Conservation (phyloP, 2,329 filamentous ascomycete species). For the Ophiocordyceps unilateralis region DNA sequence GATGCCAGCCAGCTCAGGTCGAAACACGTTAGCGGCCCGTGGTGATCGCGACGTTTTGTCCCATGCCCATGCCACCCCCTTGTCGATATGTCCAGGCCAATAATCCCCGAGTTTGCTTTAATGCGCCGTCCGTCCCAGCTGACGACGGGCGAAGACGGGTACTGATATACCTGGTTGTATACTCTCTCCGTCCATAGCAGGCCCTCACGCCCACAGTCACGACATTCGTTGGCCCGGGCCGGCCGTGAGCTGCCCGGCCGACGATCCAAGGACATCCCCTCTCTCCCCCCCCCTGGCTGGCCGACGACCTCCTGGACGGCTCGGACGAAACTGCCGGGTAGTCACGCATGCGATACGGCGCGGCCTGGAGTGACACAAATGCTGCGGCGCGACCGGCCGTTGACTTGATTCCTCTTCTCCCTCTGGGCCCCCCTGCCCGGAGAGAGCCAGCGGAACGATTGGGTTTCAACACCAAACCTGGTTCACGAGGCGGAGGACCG, state of each 20-base stretch:
- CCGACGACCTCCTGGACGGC: not conserved
- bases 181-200: conserved; percentile 4
- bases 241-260: not conserved
- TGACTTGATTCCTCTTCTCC: conserved; percentile 4
- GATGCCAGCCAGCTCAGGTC: conserved; percentile 19
- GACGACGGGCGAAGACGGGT: conserved; percentile 16
- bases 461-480: conserved; percentile 5
- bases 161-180: not conserved
- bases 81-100: conserved; percentile 21
- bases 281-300: not conserved
- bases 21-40: conserved; percentile 23
- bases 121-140: conserved; percentile 27
- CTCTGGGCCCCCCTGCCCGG: conserved; percentile 2
- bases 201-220: not conserved
- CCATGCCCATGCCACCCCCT: conserved; percentile 16
- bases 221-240: not conserved
- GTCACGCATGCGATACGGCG: conserved; percentile 7
- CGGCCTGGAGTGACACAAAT: conserved; percentile 6
- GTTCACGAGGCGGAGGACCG: conserved; percentile 4
- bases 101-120: conserved; percentile 31
- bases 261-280: not conserved
- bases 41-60: conserved; percentile 19
- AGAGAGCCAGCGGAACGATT: conserved; percentile 2
- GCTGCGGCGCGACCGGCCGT: conserved; percentile 8
- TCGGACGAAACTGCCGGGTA: not conserved